phyloP scores from a whole-genome alignment of 345 rosid genomes.

The Balakata baccata region DNA sequence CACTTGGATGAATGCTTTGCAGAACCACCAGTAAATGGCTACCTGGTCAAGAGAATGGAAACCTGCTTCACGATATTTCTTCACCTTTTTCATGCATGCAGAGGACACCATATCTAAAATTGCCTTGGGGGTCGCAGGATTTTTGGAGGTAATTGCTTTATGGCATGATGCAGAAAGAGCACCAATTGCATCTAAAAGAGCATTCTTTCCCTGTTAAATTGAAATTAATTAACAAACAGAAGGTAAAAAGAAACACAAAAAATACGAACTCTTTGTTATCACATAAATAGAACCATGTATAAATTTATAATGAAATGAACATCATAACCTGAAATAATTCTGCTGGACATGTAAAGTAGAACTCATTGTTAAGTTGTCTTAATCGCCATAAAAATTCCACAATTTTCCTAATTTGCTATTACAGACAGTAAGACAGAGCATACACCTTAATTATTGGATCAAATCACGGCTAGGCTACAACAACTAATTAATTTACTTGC shows the following conservation, averaged over 20 bases:
- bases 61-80: constrained; percentile 83
- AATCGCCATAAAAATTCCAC: neutral
- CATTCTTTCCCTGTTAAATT: constrained; percentile 74
- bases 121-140: constrained; percentile 52
- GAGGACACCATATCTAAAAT: constrained; percentile 63
- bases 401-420: neutral
- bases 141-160: constrained; percentile 56
- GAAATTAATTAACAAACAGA: constrained; percentile 19
- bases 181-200: constrained; percentile 72
- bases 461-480: neutral
- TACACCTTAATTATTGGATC: neutral
- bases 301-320: neutral
- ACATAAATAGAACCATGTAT: neutral
- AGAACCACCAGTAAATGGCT: constrained; percentile 6
- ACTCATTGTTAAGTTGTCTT: neutral
- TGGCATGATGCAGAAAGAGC: constrained; percentile 76
- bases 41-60: constrained; percentile 78
- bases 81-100: constrained; percentile 70
- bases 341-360: neutral
- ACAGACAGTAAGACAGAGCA: neutral
- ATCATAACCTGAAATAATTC: neutral
- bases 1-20: neutral
- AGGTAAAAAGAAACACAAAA: neutral
- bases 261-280: neutral
- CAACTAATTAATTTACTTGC: neutral